Conservation (phyloP, 306 rosid genomes). For the Castanea sativa region DNA sequence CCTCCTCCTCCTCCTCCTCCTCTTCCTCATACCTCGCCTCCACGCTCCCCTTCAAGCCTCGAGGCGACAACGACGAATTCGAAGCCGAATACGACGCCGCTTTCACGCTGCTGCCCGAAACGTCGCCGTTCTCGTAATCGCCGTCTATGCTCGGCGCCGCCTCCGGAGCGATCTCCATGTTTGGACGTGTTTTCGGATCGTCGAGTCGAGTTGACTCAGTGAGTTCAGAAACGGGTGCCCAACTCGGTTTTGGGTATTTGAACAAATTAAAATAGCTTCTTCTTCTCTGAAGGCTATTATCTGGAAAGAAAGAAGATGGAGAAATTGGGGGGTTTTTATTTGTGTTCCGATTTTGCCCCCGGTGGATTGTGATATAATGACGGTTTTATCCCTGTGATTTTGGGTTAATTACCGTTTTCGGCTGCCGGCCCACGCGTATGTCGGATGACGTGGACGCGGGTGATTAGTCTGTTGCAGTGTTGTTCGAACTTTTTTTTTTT, state of each 20-base stretch:
- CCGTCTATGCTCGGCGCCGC: slow-evolving; percentile 41
- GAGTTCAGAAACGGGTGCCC: slow-evolving; percentile 24
- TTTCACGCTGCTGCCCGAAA: slow-evolving; percentile 28
- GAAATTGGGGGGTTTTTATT: neutral
- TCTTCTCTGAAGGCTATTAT: neutral
- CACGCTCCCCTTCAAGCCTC: slow-evolving; percentile 34
- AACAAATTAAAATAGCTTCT: neutral
- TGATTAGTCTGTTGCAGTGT: neutral
- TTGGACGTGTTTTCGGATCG: slow-evolving; percentile 13
- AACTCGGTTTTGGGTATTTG: slow-evolving; percentile 14
- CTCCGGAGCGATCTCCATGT: slow-evolving; percentile 86
- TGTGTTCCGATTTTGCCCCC: slow-evolving; percentile 39
- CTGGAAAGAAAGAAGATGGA: neutral
- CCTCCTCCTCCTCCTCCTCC: slow-evolving; percentile 91
- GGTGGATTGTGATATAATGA: neutral
- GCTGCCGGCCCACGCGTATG: neutral
- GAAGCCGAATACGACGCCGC: slow-evolving; percentile 31
- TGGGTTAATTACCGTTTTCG: slow-evolving; percentile 30
- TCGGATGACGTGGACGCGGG: slow-evolving; percentile 24
- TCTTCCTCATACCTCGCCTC: slow-evolving; percentile 67
- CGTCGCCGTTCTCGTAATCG: slow-evolving; percentile 30
- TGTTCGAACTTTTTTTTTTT: neutral
- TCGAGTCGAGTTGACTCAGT: slow-evolving; percentile 34
- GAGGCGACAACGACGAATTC: slow-evolving; percentile 45
- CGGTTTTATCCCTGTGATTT: slow-evolving; percentile 11